These are phyloP conservation scores for Botrytis byssoidea DNA, from an alignment of 2,329 filamentous ascomycete genomes.

Conservation along the genomic window DNA sequence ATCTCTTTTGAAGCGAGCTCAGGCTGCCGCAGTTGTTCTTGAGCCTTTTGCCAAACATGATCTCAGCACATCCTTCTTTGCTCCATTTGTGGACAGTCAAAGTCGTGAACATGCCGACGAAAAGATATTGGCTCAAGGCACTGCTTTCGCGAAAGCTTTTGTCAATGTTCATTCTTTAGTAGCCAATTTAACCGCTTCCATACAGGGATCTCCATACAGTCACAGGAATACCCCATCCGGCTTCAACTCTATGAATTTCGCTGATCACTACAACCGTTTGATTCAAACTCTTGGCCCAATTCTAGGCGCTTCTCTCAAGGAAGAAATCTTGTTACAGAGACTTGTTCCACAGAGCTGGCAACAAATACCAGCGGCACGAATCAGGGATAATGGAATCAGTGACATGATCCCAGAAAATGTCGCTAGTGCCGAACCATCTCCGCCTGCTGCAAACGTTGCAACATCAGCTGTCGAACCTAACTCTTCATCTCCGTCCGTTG, in stretches of 20 bases:
- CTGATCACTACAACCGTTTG: constrained; percentile 76
- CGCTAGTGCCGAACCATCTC: constrained; percentile 23
- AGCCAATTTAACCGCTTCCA: constrained; percentile 71
- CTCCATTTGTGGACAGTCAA: constrained; percentile 55
- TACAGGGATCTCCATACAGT: constrained; percentile 57
- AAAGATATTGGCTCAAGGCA: constrained; percentile 61
- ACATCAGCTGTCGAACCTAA: neutral
- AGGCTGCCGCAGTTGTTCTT: constrained; percentile 66
- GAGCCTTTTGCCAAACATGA: constrained; percentile 59
- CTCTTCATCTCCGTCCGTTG: neutral
- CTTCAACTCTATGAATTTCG: constrained; percentile 76
- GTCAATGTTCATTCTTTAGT: constrained; percentile 74
- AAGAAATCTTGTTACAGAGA: constrained; percentile 74
- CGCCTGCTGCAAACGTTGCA: constrained; percentile 9
- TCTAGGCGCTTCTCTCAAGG: constrained; percentile 76
- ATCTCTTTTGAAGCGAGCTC: constrained; percentile 72
- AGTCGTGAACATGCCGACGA: constrained; percentile 41
- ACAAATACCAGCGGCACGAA: constrained; percentile 24
- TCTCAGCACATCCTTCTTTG: constrained; percentile 63
- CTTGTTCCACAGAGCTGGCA: constrained; percentile 69
- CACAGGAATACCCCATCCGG: constrained; percentile 57
- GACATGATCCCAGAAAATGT: constrained; percentile 21
- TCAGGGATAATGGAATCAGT: constrained; percentile 29
- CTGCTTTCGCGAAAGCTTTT: constrained; percentile 73
- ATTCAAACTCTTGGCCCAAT: constrained; percentile 74